phyloP scores from a whole-genome alignment of 1,284 basidiomycete species.

The Heliocybe sulcata region DNA sequence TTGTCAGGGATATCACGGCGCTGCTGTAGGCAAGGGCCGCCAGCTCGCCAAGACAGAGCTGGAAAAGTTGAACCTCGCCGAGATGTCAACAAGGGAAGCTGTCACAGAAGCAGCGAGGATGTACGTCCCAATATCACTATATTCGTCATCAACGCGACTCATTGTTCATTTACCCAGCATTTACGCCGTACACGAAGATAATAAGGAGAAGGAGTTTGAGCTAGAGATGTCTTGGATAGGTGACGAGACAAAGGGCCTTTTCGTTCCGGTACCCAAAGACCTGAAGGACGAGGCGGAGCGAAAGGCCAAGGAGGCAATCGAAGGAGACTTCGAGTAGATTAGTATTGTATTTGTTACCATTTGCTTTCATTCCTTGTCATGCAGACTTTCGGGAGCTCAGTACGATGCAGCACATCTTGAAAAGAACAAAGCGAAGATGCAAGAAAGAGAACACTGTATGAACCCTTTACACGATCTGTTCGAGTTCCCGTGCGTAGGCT shows the following conservation, averaged over 20 bases:
- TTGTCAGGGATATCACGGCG: constrained; percentile 81
- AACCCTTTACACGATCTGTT: constrained; percentile 74
- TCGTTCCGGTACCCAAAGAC: constrained; percentile 81
- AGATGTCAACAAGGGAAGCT: constrained; percentile 78
- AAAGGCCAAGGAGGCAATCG: constrained; percentile 85
- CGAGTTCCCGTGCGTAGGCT: constrained; percentile 76
- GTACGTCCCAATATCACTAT: constrained; percentile 47
- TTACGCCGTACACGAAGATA: constrained; percentile 95
- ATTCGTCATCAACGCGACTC: neutral
- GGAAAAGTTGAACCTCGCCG: constrained; percentile 87
- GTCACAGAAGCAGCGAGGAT: constrained; percentile 92
- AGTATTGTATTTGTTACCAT: neutral
- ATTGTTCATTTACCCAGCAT: constrained; percentile 49
- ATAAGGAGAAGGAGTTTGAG: constrained; percentile 98
- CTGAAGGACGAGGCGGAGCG: constrained; percentile 82
- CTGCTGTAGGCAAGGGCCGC: constrained; percentile 93
- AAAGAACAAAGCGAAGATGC: neutral
- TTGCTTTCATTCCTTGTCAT: neutral
- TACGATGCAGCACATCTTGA: neutral
- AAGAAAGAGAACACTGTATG: constrained; percentile 11
- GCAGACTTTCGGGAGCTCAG: neutral
- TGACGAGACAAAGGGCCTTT: constrained; percentile 75
- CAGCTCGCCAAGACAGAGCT: constrained; percentile 98
- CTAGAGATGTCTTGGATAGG: constrained; percentile 98
- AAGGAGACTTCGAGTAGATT: constrained; percentile 71